phyloP scores from a whole-genome alignment of 1,139 yeast genomes.

The Scheffersomyces illinoinensis region DNA sequence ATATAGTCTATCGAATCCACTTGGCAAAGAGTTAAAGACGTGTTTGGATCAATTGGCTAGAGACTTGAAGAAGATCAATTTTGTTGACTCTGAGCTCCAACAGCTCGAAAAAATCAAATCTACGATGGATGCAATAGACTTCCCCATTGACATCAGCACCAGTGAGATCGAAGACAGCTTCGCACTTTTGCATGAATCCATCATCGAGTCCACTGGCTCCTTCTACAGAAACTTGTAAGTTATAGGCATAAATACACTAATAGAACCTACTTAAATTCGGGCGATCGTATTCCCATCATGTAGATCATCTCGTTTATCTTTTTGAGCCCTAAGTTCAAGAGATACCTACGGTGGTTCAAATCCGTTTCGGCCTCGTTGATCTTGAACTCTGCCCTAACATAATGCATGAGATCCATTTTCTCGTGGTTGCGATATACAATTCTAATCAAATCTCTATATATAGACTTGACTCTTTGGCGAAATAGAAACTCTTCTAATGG shows the following conservation, averaged over 20 bases:
- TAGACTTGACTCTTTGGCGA: constrained; percentile 31
- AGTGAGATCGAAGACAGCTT: neutral
- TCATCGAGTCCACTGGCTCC: neutral
- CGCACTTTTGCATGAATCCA: neutral
- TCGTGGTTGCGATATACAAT: constrained; percentile 40
- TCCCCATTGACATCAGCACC: neutral
- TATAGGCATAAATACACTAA: neutral
- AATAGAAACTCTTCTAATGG: constrained; percentile 37
- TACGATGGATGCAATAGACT: neutral
- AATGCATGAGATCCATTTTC: constrained; percentile 32
- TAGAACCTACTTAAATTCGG: neutral
- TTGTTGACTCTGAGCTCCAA: constrained; percentile 1
- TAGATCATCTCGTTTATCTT: constrained; percentile 23
- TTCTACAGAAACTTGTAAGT: neutral
- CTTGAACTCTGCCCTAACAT: constrained; percentile 37
- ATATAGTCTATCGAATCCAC: neutral
- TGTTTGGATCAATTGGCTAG: constrained; percentile 7
- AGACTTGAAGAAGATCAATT: constrained; percentile 8
- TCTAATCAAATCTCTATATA: constrained; percentile 36
- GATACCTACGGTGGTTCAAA: constrained; percentile 38
- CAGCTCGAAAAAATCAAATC: constrained; percentile 2
- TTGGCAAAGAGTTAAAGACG: constrained; percentile 1
- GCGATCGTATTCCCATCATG: constrained; percentile 16
- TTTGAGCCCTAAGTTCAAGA: constrained; percentile 36
- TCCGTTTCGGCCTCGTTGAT: constrained; percentile 27